Conservation (phyloP, 2,329 filamentous ascomycete genomes). For the Plenodomus lindquistii region DNA sequence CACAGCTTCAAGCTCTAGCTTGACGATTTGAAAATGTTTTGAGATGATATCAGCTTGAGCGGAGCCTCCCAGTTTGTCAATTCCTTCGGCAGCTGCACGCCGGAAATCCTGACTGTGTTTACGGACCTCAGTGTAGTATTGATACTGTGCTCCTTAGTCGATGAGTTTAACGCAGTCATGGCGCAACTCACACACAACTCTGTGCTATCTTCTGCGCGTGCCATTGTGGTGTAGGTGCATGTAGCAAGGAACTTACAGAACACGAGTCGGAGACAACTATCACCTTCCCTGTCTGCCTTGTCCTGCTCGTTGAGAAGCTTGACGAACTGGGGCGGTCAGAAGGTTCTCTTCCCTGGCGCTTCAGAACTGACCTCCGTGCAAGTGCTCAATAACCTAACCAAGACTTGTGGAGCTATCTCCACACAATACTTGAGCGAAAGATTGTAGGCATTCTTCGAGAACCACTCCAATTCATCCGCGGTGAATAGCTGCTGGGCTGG, state of each 20-base stretch:
- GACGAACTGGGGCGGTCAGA: slow-evolving; percentile 43
- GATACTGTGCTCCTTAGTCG: slow-evolving; percentile 53
- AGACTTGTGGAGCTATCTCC: slow-evolving; percentile 58
- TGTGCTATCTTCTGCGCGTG: slow-evolving; percentile 49
- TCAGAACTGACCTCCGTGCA: slow-evolving; percentile 46
- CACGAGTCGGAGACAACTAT: slow-evolving; percentile 63
- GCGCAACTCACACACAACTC: slow-evolving; percentile 43
- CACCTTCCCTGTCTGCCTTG: slow-evolving; percentile 39
- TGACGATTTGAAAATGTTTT: slow-evolving; percentile 69
- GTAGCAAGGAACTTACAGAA: slow-evolving; percentile 71
- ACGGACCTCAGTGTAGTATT: slow-evolving; percentile 65
- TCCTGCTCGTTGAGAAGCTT: slow-evolving; percentile 38
- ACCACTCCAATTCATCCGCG: slow-evolving; percentile 75
- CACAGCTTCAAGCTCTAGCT: slow-evolving; percentile 80
- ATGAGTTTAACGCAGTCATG: slow-evolving; percentile 10
- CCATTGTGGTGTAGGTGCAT: slow-evolving; percentile 52
- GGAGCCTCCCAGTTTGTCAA: slow-evolving; percentile 47
- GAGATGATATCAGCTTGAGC: slow-evolving; percentile 57
- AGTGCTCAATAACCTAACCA: slow-evolving; percentile 58
- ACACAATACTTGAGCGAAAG: slow-evolving; percentile 66
- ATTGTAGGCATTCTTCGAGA: slow-evolving; percentile 81
- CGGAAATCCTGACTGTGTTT: slow-evolving; percentile 66
- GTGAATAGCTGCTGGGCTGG: slow-evolving; percentile 57
- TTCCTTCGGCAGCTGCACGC: slow-evolving; percentile 44
- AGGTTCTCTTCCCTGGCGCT: neutral